Percentiles rank a stretch among this genome's conserved stretches.
Evolutionary conservation across 2,329 filamentous ascomycete species (phyloP).

Genomic region (Leptographium lundbergii): DNA sequence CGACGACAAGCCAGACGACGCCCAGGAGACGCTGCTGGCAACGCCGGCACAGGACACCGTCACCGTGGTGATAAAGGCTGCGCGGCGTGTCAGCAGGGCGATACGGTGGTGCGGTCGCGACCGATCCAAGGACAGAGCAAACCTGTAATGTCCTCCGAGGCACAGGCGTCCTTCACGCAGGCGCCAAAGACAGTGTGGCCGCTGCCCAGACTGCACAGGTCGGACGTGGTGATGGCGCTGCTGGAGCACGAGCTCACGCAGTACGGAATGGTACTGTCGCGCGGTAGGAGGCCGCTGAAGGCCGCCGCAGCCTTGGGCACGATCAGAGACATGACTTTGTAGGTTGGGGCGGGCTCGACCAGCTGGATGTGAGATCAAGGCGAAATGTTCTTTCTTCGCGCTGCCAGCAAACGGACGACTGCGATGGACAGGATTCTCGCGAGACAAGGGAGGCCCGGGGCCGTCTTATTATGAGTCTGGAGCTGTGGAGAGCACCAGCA

Average conservation of each 20-base stretch:
- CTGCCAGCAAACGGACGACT: too few species aligned
- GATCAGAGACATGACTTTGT: too few species aligned
- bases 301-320: not conserved
- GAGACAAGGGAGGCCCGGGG: too few species aligned
- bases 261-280: not conserved
- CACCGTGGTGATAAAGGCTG: not conserved
- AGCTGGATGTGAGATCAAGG: too few species aligned
- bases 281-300: not conserved
- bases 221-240: not conserved
- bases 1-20: too few species aligned
- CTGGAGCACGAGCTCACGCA: not conserved
- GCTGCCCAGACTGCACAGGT: not conserved
- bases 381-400: too few species aligned
- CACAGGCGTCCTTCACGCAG: not conserved
- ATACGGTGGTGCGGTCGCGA: not conserved
- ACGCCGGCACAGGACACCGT: not conserved
- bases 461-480: too few species aligned
- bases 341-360: too few species aligned
- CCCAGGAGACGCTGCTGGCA: too few species aligned
- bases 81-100: not conserved
- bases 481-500: too few species aligned
- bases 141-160: not conserved
- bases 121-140: not conserved
- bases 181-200: not conserved
- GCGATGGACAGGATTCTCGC: too few species aligned